Evolutionary conservation across 352 stramenopile genomes (phyloP), one percentile per base, ranked within the genome.

Genomic region (Globisporangium solare): DNA sequence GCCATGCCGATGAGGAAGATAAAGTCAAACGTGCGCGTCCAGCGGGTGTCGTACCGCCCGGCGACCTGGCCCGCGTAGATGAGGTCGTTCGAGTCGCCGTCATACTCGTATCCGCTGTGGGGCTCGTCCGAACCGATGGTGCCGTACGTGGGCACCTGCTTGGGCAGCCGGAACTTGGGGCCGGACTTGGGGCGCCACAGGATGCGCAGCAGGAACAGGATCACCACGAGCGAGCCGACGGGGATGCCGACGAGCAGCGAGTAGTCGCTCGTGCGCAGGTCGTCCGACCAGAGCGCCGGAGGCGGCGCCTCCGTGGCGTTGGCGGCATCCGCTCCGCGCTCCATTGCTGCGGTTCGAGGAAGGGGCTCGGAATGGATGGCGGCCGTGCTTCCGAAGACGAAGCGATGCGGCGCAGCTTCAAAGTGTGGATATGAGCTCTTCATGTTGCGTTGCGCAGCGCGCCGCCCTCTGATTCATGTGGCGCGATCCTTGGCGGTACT

Each of bases 11-110:
- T 54, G 4, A 89, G 63, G 59, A 94, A 94, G 8, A 84, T 67
- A 37, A 93, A 89, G 67, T 93, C 83, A 49, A 93, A 93, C 47
- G 83, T 92, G 53, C 79, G 76, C 32, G 79, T 89, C 83, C 83
- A 93, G 64, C 77, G 79, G 43, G 76, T 89, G 67, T 93, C 83
- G 70, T 91, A 93, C 43, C 83, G 76, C 0, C 83, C 83, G 3
- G 80, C 83, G 27, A 92, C 73, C 41, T 92, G 81, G 1, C 81
- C 81, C 17, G 83, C 83, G 54, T 94, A 88, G 65, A 94, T 86
- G 52, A 94, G 67, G 63, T 94, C 76, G 64, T 88, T 88, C 61
- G 81, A 84, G 67, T 90, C 74, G 27, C 74, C 74, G 63, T 94
- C 81, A 63, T 89, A 88, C 54, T 88, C 70, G 68, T 88, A 91